phyloP scores from a whole-genome alignment of 805 yeast species.

The Hanseniaspora occidentalis region DNA sequence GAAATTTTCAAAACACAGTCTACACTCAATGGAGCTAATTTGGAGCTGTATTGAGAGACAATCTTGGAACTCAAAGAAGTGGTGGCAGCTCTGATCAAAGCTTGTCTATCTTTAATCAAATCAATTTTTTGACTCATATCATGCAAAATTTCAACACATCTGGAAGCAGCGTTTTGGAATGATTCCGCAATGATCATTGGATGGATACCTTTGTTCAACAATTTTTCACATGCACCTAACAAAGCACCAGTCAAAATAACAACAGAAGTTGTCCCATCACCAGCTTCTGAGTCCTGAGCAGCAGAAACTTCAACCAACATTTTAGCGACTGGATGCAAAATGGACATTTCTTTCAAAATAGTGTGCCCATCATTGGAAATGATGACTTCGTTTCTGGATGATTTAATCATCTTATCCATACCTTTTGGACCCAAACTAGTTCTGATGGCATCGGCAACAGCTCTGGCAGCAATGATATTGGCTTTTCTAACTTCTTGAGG shows the following conservation, averaged over 20 bases:
- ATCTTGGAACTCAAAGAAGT: constrained; percentile 92
- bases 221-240: constrained; percentile 86
- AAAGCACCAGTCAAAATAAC: constrained; percentile 92
- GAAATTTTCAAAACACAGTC: constrained; percentile 79
- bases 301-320: constrained; percentile 96
- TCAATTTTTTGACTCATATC: constrained; percentile 78
- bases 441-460: constrained; percentile 90
- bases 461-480: constrained; percentile 83
- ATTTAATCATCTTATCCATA: constrained; percentile 98
- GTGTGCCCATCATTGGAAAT: constrained; percentile 98
- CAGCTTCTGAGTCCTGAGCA: constrained; percentile 99
- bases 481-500: constrained; percentile 89
- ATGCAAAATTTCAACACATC: constrained; percentile 63
- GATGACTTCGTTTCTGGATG: constrained; percentile 82
- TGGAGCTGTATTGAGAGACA: constrained; percentile 80
- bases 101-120: constrained; percentile 60
- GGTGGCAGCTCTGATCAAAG: constrained; percentile 80
- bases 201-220: constrained; percentile 83
- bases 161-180: constrained; percentile 75
- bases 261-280: constrained; percentile 97
- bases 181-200: constrained; percentile 92
- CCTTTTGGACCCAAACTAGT: constrained; percentile 98
- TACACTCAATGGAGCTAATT: constrained; percentile 87
- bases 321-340: constrained; percentile 95
- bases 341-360: constrained; percentile 93